Evolutionary conservation across 1,284 basidiomycete genomes (phyloP), one percentile per base, ranked within the genome.

Genomic region (Agroathelia rolfsii): DNA sequence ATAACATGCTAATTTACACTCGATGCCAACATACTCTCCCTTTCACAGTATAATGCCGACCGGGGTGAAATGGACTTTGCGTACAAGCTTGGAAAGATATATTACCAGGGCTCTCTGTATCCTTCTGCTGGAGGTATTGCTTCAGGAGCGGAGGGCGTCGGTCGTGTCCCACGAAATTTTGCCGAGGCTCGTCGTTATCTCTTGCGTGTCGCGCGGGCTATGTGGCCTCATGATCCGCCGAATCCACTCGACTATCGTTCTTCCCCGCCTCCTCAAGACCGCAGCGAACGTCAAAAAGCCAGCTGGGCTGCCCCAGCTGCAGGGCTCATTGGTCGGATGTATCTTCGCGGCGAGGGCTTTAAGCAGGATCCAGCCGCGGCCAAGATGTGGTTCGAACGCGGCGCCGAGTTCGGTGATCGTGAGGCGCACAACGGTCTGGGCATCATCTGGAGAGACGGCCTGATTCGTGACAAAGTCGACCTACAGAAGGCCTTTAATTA

Each of bases 311-410:
- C 77, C 2, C 80, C 85, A 30, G 88, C 89, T 4, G 83, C 72
- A 2, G 93, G 84, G 51, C 55, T 98, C 2, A n/a, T n/a, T n/a
- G 95, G 94, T 0, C 70, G 86, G 37, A 96, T 98, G 90, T 87
- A 85, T 45, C 58, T 99, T 24, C 68, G 95, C 23, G 94, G 94
- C 0, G 95, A 98, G 53, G 94, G 94, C 6, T 77, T 89, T 15
- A 78, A 78, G 47, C 67, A 71, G 42, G 87, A 97, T 55, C 69
- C 72, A 24, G 61, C 60, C 13, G 60, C 76, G 38, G 95, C 94
- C 9, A 87, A 78, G 59, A 73, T 94, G 58, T 99, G 95, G 95
- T 93, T 93, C 48, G 81, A 89, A 46, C 68, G 93, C 27, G 94
- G 90, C 0, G 78, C 72, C 4, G 76, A 79, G 35, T 69, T 77